Evolutionary conservation across 2,329 filamentous ascomycete genomes (phyloP).

Genomic region (Diaporthe sp.): DNA sequence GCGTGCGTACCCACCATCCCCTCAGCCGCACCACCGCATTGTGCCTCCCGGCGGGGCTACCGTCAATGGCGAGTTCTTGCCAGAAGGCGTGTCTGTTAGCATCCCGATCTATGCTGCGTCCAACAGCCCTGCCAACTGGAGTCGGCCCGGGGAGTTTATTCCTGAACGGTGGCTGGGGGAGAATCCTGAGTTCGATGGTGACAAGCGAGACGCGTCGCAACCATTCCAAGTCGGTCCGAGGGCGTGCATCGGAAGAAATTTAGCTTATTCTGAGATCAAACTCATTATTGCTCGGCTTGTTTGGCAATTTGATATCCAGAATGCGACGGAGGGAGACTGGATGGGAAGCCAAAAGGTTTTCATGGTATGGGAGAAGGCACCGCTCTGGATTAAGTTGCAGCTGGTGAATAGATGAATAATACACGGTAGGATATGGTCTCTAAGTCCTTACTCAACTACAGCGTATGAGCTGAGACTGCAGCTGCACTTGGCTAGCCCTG

Average conservation of each 20-base stretch:
- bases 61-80: conserved; percentile 35
- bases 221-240: conserved; percentile 52
- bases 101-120: conserved; percentile 47
- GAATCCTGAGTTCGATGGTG: conserved; percentile 39
- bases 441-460: no score
- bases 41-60: conserved; percentile 34
- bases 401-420: not conserved
- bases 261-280: conserved; percentile 60
- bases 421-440: no score
- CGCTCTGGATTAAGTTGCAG: not conserved
- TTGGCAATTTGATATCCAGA: conserved; percentile 56
- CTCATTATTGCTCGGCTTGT: conserved; percentile 56
- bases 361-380: not conserved
- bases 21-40: conserved; percentile 33
- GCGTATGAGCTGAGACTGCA: no score
- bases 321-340: conserved; percentile 43
- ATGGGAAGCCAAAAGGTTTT: conserved; percentile 3
- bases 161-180: conserved; percentile 49
- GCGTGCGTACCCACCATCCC: conserved; percentile 48
- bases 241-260: conserved; percentile 54
- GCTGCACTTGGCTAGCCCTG: no score
- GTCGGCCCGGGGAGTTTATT: conserved; percentile 43
- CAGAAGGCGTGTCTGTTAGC: conserved; percentile 37
- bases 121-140: conserved; percentile 47
- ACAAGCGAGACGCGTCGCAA: conserved; percentile 46